Base-by-base conservation (phyloP, 208 protist genomes). In the Crithidia fasciculata region DNA sequence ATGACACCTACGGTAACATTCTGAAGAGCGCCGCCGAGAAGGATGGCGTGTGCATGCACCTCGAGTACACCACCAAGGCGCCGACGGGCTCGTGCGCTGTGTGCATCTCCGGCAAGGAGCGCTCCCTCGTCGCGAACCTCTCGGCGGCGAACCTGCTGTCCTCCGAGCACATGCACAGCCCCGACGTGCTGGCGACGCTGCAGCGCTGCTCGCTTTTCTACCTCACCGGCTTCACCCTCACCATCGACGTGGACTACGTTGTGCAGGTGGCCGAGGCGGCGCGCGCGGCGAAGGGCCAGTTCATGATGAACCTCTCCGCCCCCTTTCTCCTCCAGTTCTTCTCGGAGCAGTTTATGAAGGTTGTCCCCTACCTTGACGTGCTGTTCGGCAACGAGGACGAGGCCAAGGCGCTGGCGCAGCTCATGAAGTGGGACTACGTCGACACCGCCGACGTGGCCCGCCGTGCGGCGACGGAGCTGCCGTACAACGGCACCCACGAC, bases 61-160 rank as follows among this genome's bases (percentile, higher is more conserved):
- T 97, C n/a, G 85, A 98, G 76, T 88, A 96, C 74, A 93, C 91
- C 2, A 89, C 81, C 10, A 90, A 95, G 74, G 88, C 79, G 0
- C 86, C 93, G 40, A 99, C 98, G 8, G 99, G 99, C 61, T 98
- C 91, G 65, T 99, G 99, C 87, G 99, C 97, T 19, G 98, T 98
- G 10, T 94, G 98, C 56, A 94, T 99, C 66, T 93, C 83, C 9
- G 94, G 92, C 55, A 98, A 95, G 68, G 93, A 99, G 70, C 86
- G 95, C 55, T 95, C 98, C 19, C 88, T 99, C 3, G 92, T 99
- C 52, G 98, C 98, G 39, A 98, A 99, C 85, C 84, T 99, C 44
- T 95, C 88, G 39, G 98, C 99, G 15, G 98, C 99, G 18, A 98
- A 99, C 73, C 84, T 94, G 41, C 99, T 99, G 76, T 98, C 95